Conservation (phyloP, 1,139 yeast genomes). For the Scheffersomyces illinoinensis region DNA sequence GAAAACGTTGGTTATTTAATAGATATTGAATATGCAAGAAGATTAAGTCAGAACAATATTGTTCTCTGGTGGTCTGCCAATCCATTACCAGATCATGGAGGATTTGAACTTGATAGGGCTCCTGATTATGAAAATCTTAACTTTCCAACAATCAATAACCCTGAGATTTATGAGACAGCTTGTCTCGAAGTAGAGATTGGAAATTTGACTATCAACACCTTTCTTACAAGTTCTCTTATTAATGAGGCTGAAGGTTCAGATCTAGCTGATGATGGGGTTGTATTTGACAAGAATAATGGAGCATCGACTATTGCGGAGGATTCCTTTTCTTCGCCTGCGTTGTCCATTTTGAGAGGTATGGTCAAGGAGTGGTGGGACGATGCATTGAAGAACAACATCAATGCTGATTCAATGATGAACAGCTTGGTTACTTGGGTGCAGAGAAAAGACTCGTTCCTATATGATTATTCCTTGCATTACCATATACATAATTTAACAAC, state of each 20-base stretch:
- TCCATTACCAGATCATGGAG: slow-evolving; percentile 86
- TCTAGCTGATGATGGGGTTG: slow-evolving; percentile 57
- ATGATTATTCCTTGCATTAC: slow-evolving; percentile 77
- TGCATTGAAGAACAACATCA: slow-evolving; percentile 65
- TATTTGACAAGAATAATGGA: slow-evolving; percentile 43
- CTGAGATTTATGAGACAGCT: slow-evolving; percentile 77
- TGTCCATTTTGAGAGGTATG: slow-evolving; percentile 68
- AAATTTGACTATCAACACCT: slow-evolving; percentile 81
- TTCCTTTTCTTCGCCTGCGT: slow-evolving; percentile 77
- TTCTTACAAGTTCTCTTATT: slow-evolving; percentile 78
- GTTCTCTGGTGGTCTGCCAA: slow-evolving; percentile 93
- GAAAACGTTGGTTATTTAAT: slow-evolving; percentile 78
- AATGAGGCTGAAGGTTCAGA: slow-evolving; percentile 92
- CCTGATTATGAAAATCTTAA: slow-evolving; percentile 60
- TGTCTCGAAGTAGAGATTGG: slow-evolving; percentile 80
- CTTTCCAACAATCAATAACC: slow-evolving; percentile 72
- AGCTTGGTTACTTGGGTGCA: slow-evolving; percentile 88
- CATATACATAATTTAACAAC: slow-evolving; percentile 87
- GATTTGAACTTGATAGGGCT: slow-evolving; percentile 63
- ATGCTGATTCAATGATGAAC: slow-evolving; percentile 86
- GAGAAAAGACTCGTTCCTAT: slow-evolving; percentile 67
- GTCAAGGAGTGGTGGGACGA: slow-evolving; percentile 95
- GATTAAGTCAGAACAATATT: slow-evolving; percentile 61
- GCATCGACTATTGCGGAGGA: slow-evolving; percentile 66
- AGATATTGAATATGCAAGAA: slow-evolving; percentile 85